phyloP scores from a whole-genome alignment of 2,329 filamentous ascomycete genomes.

The Geosmithia putterillii region DNA sequence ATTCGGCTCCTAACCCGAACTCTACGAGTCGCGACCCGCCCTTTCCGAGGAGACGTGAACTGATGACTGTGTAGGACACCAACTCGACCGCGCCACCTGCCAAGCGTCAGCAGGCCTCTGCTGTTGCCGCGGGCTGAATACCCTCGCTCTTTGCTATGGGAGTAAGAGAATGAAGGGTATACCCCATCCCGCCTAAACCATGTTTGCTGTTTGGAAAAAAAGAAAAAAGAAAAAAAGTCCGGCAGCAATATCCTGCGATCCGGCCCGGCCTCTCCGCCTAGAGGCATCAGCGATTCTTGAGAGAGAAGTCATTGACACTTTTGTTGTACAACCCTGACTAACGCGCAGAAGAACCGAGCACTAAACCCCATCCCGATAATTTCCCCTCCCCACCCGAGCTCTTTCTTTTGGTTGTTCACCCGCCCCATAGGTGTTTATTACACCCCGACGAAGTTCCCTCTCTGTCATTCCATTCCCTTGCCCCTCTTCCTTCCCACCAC shows the following conservation, averaged over 20 bases:
- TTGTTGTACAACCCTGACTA: not conserved
- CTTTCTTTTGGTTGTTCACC: not conserved
- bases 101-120: slow-evolving; percentile 27
- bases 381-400: not conserved
- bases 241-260: not conserved
- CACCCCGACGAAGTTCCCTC: not conserved
- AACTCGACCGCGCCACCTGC: slow-evolving; percentile 20
- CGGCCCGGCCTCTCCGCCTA: not conserved
- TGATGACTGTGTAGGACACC: slow-evolving; percentile 1
- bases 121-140: slow-evolving; percentile 23
- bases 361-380: not conserved
- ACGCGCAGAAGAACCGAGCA: not conserved
- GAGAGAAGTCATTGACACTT: slow-evolving; percentile 1
- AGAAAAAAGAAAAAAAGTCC: not conserved
- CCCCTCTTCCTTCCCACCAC: not conserved
- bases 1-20: not conserved
- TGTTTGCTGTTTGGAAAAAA: not conserved
- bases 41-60: not conserved
- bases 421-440: not conserved
- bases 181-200: not conserved
- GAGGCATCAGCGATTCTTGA: slow-evolving; percentile 3
- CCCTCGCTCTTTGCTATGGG: not conserved
- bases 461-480: not conserved
- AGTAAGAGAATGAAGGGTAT: not conserved
- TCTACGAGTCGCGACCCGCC: not conserved